Evolutionary conservation across 371 early-diverging fungal genomes (phyloP).

Genomic region (Syncephalastrum monosporum): DNA sequence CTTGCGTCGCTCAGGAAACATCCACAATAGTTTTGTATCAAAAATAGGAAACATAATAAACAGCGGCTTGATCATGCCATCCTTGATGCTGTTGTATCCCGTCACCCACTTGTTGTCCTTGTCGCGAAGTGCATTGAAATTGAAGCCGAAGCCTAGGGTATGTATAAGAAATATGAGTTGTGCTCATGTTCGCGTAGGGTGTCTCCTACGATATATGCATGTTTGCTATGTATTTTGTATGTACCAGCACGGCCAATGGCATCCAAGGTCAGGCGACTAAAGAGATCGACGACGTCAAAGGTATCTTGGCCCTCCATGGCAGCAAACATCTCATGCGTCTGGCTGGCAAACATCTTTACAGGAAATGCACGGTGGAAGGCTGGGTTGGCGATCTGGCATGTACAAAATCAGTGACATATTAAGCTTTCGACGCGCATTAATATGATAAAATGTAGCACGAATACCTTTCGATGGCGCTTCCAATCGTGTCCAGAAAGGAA

Average conservation of each 20-base stretch:
- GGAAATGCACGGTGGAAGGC: slow-evolving; percentile 44
- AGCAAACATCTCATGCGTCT: slow-evolving; percentile 19
- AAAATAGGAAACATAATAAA: slow-evolving; percentile 25
- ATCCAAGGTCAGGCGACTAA: slow-evolving; percentile 33
- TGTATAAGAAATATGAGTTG: not conserved
- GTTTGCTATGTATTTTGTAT: no score
- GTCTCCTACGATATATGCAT: no score
- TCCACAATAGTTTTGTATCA: slow-evolving; percentile 12
- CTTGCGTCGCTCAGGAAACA: slow-evolving; percentile 31
- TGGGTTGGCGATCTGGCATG: slow-evolving; percentile 29
- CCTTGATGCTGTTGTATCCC: slow-evolving; percentile 6
- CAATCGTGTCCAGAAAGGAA: slow-evolving; percentile 22
- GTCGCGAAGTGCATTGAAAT: slow-evolving; percentile 25
- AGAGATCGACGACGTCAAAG: slow-evolving; percentile 18
- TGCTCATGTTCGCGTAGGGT: not conserved
- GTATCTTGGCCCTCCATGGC: slow-evolving; percentile 11
- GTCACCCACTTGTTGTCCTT: slow-evolving; percentile 10
- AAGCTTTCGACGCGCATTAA: not conserved
- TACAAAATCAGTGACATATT: not conserved
- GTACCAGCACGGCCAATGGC: slow-evolving; percentile 33
- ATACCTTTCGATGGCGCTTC: slow-evolving; percentile 27
- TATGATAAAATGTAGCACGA: not conserved
- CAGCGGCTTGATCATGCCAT: slow-evolving; percentile 19
- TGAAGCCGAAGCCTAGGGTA: slow-evolving; percentile 15
- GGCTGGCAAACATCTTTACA: slow-evolving; percentile 26